A percentile compares a stretch with the other conserved stretches of the same genome.
phyloP scores from a whole-genome alignment of 140 eudicot species.

The Cichorium intybus region DNA sequence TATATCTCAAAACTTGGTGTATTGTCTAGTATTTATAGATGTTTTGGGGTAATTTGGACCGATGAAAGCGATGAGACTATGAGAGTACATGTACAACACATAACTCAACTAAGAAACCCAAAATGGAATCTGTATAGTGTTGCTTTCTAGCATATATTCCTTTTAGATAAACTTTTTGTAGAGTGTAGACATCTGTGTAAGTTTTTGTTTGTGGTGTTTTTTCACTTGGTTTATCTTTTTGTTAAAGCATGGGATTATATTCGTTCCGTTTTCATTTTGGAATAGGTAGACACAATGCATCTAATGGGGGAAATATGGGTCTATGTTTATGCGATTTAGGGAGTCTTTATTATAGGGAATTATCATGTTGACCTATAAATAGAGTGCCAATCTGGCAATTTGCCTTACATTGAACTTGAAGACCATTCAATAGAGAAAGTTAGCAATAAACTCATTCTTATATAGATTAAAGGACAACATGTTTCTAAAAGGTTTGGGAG shows the following conservation, averaged over 20 bases:
- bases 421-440: too few relatives aligned
- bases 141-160: constrained; percentile 20
- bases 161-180: constrained; percentile 9
- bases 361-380: too few relatives aligned
- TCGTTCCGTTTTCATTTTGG: constrained; percentile 1
- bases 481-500: too few relatives aligned
- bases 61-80: not conserved
- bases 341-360: too few relatives aligned
- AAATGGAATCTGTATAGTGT: constrained; percentile 21
- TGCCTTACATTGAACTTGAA: too few relatives aligned
- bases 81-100: not conserved
- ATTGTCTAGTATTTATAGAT: constrained; percentile 38
- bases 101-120: not conserved
- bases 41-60: constrained; percentile 8
- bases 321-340: too few relatives aligned
- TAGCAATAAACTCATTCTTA: too few relatives aligned
- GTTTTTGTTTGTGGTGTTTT: constrained; percentile 13
- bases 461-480: too few relatives aligned
- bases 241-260: not conserved
- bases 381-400: too few relatives aligned
- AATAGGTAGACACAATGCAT: not conserved
- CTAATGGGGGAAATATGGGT: not conserved
- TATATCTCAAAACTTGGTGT: constrained; percentile 20
- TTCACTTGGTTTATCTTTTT: constrained; percentile 5
- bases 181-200: not conserved